Base-by-base conservation (phyloP, 1,284 basidiomycete species). In the Irpex sp. region DNA sequence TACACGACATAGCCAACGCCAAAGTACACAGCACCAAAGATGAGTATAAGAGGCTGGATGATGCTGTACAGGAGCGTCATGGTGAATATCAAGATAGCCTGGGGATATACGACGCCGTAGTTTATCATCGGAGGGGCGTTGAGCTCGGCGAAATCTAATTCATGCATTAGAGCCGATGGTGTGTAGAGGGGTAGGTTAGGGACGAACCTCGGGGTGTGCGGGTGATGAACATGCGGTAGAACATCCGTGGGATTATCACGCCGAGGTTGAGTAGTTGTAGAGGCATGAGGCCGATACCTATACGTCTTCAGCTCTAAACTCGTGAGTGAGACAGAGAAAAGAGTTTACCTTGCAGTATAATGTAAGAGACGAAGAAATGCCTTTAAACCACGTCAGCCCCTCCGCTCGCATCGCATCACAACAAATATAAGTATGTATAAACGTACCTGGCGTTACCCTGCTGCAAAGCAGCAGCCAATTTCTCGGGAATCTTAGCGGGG, bases 101-200 rank as follows among this genome's bases (percentile, higher is more conserved):
- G 95, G 0, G 96, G 96, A 72, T 98, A 97, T 6, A 97, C 91
- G 31, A 87, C 80, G 61, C 95, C 95, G 68, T 97, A 96, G 75
- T 97, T 95, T 75, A 98, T 91, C 87, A 94, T 93, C 0, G 97
- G 95, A 9, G 97, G 96, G 0, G 95, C 94, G 71, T 98, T 97
- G n/a, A 97, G 82, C 75, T 97, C 95, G 7, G 96, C 96, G 69
- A 89, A 96, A 71, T 98, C 96, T 92, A 17, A 13, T n/a, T n/a
- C n/a, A n/a, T n/a, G n/a, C n/a, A n/a, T 15, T 55, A 26, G 6
- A 26, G n/a, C 55, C 17, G 21, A 53, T 31, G 60, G 56, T 62
- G 2, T 61, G 59, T 36, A 49, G 37, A 61, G 39, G 61, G 51
- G 33, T 35, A 62, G 13, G 31, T 61, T 37, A 58, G 59, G 31